These are phyloP conservation scores for Ceratocystis lukuohia DNA, from an alignment of 2,329 filamentous ascomycete species.

Conservation along the genomic window DNA sequence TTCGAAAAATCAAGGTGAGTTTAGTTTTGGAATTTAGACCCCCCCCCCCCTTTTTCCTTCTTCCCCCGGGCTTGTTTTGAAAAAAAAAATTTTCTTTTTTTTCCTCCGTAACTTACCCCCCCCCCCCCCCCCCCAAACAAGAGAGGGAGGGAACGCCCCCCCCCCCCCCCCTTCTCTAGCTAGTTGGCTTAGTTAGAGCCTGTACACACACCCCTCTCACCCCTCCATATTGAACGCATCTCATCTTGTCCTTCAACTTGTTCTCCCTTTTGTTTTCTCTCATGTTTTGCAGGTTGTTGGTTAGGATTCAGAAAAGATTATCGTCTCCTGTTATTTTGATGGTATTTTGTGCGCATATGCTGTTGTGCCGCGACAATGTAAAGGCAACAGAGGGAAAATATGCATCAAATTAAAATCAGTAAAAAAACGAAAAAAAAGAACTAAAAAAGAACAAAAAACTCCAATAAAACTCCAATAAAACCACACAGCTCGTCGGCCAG, in stretches of 20 bases:
- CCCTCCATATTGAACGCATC: background rate
- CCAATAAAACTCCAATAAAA: background rate
- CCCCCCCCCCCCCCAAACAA: background rate
- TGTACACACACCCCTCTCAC: background rate
- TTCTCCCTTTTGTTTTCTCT: background rate
- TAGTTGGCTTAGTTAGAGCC: background rate
- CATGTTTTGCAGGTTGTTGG: background rate
- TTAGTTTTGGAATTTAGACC: background rate
- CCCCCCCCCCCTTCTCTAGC: background rate
- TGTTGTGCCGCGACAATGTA: no score
- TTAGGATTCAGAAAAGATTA: background rate
- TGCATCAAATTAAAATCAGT: background rate
- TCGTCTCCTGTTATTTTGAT: background rate
- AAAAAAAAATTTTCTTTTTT: no score
- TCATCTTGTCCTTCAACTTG: background rate
- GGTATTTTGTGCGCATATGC: no score
- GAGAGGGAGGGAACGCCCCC: background rate
- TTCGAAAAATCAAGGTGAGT: slow-evolving; percentile 22
- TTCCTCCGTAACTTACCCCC: background rate
- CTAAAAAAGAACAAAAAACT: background rate
- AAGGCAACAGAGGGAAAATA: no score
- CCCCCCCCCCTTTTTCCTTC: background rate
- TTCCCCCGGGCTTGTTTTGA: no score
- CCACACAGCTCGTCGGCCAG: background rate
- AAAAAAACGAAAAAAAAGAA: background rate